Evolutionary conservation across 306 rosid genomes (phyloP).

Genomic region (Phaseolus lunatus): DNA sequence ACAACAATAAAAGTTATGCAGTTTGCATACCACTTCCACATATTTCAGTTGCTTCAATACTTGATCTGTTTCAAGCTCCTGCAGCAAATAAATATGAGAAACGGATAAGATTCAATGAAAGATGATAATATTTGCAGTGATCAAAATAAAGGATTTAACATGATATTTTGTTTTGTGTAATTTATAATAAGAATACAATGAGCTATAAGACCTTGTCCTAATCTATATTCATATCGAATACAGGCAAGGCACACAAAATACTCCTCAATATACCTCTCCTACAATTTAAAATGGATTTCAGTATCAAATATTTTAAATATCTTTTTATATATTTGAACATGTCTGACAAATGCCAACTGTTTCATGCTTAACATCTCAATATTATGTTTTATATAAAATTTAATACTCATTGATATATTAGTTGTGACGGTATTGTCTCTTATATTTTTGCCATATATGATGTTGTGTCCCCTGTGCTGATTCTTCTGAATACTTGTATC

Average conservation of each 20-base stretch:
- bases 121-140: slow-evolving; percentile 2
- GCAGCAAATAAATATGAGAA: slow-evolving; percentile 42
- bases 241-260: slow-evolving; percentile 7
- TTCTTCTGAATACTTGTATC: background rate
- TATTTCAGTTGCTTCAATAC: slow-evolving; percentile 82
- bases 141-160: slow-evolving; percentile 29
- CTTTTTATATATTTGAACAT: background rate
- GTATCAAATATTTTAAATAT: background rate
- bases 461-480: slow-evolving; percentile 1
- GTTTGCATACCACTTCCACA: slow-evolving; percentile 70
- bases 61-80: slow-evolving; percentile 84
- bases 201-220: background rate
- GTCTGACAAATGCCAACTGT: background rate
- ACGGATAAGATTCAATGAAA: background rate
- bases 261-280: background rate
- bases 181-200: background rate
- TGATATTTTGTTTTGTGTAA: slow-evolving; percentile 1
- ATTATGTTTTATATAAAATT: background rate
- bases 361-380: background rate
- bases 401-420: background rate
- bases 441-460: background rate
- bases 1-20: slow-evolving; percentile 16
- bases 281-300: slow-evolving; percentile 17
- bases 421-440: background rate
- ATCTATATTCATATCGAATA: background rate